These are phyloP conservation scores for Globisporangium middletonii DNA, from an alignment of 352 stramenopile species.

Conservation along the genomic window DNA sequence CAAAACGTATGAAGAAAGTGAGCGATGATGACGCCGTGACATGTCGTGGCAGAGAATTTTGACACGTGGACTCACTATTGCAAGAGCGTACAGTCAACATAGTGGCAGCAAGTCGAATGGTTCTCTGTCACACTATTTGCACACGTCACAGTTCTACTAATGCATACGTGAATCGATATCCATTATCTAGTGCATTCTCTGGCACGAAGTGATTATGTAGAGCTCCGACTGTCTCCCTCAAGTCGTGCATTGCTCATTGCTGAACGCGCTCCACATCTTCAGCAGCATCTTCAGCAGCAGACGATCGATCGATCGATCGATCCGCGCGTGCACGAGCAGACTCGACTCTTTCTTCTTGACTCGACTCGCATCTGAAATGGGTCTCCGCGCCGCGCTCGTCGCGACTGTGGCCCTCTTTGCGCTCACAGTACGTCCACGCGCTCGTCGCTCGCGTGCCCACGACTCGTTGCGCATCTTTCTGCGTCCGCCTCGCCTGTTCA, in stretches of 20 bases:
- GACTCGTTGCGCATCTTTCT: background rate
- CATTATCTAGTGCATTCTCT: background rate
- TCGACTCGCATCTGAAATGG: slow-evolving; percentile 12
- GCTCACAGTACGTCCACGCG: slow-evolving; percentile 11
- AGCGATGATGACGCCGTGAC: background rate
- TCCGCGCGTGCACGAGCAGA: too few species aligned
- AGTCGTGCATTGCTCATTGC: background rate
- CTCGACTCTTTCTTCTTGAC: background rate
- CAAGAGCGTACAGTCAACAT: too few species aligned
- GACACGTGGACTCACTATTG: too few species aligned
- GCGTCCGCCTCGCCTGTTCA: background rate
- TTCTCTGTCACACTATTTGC: background rate
- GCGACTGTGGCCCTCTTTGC: slow-evolving; percentile 14
- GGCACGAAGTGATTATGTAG: background rate
- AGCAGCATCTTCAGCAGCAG: background rate
- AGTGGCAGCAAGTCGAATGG: too few species aligned
- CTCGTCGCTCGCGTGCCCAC: background rate
- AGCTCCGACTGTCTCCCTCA: background rate
- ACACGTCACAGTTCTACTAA: background rate
- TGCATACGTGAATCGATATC: background rate
- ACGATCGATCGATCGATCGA: background rate
- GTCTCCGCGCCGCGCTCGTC: slow-evolving; percentile 19
- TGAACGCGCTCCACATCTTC: slow-evolving; percentile 3
- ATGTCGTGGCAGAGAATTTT: too few species aligned
- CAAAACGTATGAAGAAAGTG: background rate